Base-by-base conservation (phyloP, 2,329 filamentous ascomycete species). In the Xylaria sp. region DNA sequence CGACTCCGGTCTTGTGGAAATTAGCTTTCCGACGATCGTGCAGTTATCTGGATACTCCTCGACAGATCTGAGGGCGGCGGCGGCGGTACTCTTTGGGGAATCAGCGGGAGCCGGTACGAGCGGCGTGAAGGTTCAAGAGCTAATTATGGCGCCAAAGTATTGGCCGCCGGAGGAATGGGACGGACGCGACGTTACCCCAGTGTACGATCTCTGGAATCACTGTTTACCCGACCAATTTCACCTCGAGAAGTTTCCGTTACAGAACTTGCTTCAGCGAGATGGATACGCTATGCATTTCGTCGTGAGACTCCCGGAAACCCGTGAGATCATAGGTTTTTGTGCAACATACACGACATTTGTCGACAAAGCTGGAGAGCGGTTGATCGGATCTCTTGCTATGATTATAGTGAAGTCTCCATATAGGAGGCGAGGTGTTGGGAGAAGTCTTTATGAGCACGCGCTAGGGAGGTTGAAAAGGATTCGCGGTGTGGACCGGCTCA, bases 311-410 rank as follows among this genome's bases (percentile, higher is more conserved):
- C 81, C 84, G 1, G 76, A 76, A 11, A 82, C 77, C 3, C 76
- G 76, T 7, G 79, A 81, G 42, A 72, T 87, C 28, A 74, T 89
- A 44, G 88, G 87, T 0, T 89, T 89, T 69, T 89, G 87, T 73
- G 87, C 87, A 10, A 89, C 87, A 9, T 89, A 87, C 74, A 85
- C 87, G 36, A 87, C 85, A 4, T 89, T 86, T 75, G 82, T 84
- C 54, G 85, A 88, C 70, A 83, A 83, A 69, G 83, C 81, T 46
- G 83, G 81, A 23, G 84, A 87, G 69, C 81, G 81, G 40, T 79
- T 88, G 48, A 81, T 89, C 56, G 88, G 87, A 9, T 89, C 86
- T 3, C 75, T 90, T 38, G 87, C 87, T 11, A 77, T 83, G 11
- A 76, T 90, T 33, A 76, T 89, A 40, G 87, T 89, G 23, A 83